These are phyloP conservation scores for Monotropa hypopitys DNA, from an alignment of 179 eudicot genomes.

Conservation along the genomic window DNA sequence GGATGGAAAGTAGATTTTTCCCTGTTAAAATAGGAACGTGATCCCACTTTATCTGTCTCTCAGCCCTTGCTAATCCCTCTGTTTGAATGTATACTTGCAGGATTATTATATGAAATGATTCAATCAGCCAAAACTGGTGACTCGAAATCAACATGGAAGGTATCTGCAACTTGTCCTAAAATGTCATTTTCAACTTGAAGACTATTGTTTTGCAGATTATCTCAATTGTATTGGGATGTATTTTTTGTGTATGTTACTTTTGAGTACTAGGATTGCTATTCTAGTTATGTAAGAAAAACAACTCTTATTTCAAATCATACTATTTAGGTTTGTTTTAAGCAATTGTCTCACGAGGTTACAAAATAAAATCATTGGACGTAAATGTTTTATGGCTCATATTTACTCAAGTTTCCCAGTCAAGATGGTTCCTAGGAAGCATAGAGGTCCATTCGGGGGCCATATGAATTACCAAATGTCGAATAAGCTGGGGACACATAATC, in stretches of 20 bases:
- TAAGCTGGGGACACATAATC: neutral
- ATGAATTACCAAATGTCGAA: neutral
- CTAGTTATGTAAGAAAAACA: neutral
- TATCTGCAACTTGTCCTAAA: conserved; percentile 17
- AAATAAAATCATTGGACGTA: neutral
- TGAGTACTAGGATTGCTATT: neutral
- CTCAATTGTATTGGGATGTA: neutral
- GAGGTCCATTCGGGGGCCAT: neutral
- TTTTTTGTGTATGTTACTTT: neutral
- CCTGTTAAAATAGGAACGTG: too few species aligned
- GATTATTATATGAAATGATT: conserved; percentile 86
- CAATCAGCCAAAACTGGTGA: conserved; percentile 58
- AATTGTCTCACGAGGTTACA: neutral
- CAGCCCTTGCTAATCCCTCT: too few species aligned
- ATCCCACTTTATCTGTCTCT: too few species aligned
- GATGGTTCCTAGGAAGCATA: neutral
- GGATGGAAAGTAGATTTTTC: too few species aligned
- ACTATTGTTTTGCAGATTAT: conserved; percentile 2
- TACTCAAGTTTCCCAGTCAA: neutral
- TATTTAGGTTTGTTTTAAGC: neutral
- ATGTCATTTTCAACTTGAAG: neutral
- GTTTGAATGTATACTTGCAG: conserved; percentile 22
- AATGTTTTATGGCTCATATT: neutral
- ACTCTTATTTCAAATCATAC: neutral
- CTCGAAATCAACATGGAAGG: conserved; percentile 87